Conservation (phyloP, 2,329 filamentous ascomycete genomes). For the Capronia coronata region DNA sequence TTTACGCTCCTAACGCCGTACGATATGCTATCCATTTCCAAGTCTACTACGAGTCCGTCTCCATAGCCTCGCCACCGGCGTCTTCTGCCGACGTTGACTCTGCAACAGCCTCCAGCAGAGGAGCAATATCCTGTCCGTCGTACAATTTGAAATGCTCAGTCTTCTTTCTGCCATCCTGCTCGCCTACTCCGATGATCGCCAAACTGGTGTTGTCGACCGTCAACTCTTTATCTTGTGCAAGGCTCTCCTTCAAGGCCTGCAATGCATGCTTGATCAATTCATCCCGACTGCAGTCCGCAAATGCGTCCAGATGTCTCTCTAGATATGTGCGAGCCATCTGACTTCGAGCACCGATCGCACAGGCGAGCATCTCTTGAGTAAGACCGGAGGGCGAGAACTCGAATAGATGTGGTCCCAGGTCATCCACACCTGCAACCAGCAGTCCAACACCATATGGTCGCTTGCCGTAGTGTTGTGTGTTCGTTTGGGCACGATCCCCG, state of each 20-base stretch:
- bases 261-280: slow-evolving; percentile 88
- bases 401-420: slow-evolving; percentile 89
- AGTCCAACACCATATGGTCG: slow-evolving; percentile 93
- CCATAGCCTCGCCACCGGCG: slow-evolving; percentile 48
- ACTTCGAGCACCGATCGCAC: slow-evolving; percentile 88
- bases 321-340: slow-evolving; percentile 98
- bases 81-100: slow-evolving; percentile 43
- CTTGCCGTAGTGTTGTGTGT: slow-evolving; percentile 96
- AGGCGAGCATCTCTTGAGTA: slow-evolving; percentile 95
- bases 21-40: slow-evolving; percentile 11
- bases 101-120: slow-evolving; percentile 67
- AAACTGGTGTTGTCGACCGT: slow-evolving; percentile 96
- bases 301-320: slow-evolving; percentile 82
- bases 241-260: slow-evolving; percentile 84
- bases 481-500: slow-evolving; percentile 91
- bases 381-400: slow-evolving; percentile 96
- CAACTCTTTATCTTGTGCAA: slow-evolving; percentile 95
- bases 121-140: slow-evolving; percentile 79
- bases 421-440: slow-evolving; percentile 87
- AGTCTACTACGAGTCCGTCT: slow-evolving; percentile 46
- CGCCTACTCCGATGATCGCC: slow-evolving; percentile 61
- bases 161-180: slow-evolving; percentile 50
- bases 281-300: slow-evolving; percentile 68
- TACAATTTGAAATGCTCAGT: slow-evolving; percentile 82
- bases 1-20: slow-evolving; percentile 25